A percentile compares a stretch with the other conserved stretches of the same genome.
These are phyloP conservation scores for Glycine soja DNA, from an alignment of 306 rosid species.

Conservation along the genomic window DNA sequence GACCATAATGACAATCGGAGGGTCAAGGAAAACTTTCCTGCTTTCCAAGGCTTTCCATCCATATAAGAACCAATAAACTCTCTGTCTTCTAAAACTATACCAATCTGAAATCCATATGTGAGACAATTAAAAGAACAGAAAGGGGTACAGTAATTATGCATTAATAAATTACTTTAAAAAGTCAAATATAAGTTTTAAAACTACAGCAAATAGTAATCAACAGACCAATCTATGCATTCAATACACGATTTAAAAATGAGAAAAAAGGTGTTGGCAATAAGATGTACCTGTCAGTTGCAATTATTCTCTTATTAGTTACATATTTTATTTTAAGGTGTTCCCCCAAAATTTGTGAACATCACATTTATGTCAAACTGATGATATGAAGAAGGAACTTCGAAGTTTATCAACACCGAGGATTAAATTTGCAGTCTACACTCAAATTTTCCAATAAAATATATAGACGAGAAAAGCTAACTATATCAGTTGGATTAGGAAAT, in stretches of 20 bases:
- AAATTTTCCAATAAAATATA: too few species aligned
- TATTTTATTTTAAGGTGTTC: background rate
- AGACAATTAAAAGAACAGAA: slow-evolving; percentile 37
- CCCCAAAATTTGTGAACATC: slow-evolving; percentile 5
- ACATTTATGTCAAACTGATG: background rate
- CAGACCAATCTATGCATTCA: slow-evolving; percentile 7
- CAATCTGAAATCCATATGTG: slow-evolving; percentile 68
- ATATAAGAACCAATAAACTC: slow-evolving; percentile 72
- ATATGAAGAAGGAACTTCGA: too few species aligned
- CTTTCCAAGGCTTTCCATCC: slow-evolving; percentile 95
- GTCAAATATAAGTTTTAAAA: slow-evolving; percentile 15
- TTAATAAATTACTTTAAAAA: slow-evolving; percentile 12
- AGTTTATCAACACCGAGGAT: too few species aligned
- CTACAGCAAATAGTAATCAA: slow-evolving; percentile 24
- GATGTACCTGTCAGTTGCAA: background rate
- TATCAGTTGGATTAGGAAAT: too few species aligned
- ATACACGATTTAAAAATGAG: slow-evolving; percentile 25
- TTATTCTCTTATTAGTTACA: slow-evolving; percentile 30
- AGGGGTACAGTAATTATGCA: slow-evolving; percentile 40
- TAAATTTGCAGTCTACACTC: too few species aligned
- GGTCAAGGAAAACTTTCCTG: slow-evolving; percentile 84
- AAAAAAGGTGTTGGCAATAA: slow-evolving; percentile 33
- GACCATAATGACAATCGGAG: slow-evolving; percentile 94
- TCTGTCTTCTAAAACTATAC: slow-evolving; percentile 85
- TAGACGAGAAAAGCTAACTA: too few species aligned